Percentiles rank a stretch among this genome's conserved stretches.
phyloP scores from a whole-genome alignment of 192 early-diverging fungal species.

The Coemansia erecta region DNA sequence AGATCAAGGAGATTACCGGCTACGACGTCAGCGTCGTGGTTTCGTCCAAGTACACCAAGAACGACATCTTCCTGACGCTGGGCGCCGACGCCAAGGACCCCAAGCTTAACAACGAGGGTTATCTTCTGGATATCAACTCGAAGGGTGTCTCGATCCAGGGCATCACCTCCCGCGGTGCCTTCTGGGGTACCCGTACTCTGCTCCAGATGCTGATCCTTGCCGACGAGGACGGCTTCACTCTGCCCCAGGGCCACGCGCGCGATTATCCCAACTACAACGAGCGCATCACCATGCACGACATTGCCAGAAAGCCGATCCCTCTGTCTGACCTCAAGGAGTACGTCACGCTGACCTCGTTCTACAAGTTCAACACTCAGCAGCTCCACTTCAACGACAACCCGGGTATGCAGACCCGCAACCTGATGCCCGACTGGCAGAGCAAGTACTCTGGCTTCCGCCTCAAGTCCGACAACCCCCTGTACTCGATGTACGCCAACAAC shows the following conservation, averaged over 20 bases:
- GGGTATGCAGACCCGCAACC: slow-evolving; percentile 27
- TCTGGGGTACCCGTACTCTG: slow-evolving; percentile 49
- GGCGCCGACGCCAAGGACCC: slow-evolving; percentile 34
- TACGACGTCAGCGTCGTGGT: slow-evolving; percentile 32
- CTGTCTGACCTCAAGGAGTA: slow-evolving; percentile 49
- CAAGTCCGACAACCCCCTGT: slow-evolving; percentile 40
- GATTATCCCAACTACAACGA: slow-evolving; percentile 52
- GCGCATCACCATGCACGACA: slow-evolving; percentile 49
- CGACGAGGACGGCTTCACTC: slow-evolving; percentile 30
- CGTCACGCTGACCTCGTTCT: slow-evolving; percentile 44
- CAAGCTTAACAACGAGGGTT: slow-evolving; percentile 34
- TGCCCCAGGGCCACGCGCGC: slow-evolving; percentile 39
- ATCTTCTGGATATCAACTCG: slow-evolving; percentile 35
- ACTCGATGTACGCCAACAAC: slow-evolving; percentile 41
- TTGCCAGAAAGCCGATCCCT: slow-evolving; percentile 51
- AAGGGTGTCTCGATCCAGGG: slow-evolving; percentile 40
- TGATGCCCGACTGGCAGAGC: slow-evolving; percentile 34
- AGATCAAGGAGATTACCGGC: slow-evolving; percentile 38
- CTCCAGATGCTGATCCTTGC: slow-evolving; percentile 52
- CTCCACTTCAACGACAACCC: slow-evolving; percentile 52
- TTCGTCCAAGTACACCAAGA: slow-evolving; percentile 11
- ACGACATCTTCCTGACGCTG: slow-evolving; percentile 45
- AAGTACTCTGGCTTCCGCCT: slow-evolving; percentile 52
- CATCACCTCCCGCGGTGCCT: slow-evolving; percentile 41
- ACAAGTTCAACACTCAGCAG: slow-evolving; percentile 54